Evolutionary conservation across 169 alveolate genomes (phyloP), one percentile per base, ranked within the genome.

Genomic region (Eimeria acervulina): DNA sequence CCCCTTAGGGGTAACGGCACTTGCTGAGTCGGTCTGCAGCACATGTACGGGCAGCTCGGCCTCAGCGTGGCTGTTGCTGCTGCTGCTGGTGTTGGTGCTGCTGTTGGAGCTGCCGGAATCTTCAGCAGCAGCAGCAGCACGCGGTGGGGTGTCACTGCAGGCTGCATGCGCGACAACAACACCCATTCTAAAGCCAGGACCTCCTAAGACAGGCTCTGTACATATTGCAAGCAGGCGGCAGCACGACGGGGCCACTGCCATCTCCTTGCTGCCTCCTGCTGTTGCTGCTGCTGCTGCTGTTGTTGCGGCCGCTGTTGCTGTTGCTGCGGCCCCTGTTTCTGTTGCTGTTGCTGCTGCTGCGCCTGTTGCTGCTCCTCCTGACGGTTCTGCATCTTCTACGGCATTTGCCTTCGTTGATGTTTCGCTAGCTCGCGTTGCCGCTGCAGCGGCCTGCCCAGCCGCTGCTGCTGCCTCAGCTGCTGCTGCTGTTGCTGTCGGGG

Each of bases 221-320:
- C 90, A 81, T 44, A 81, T 44, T 28, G 90, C 90, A n/a, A 81
- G 63, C 63, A 81, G 90, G 44, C 90, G 68, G 90, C 90, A 81
- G 90, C 90, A 81, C 47, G 90, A 81, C 13, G 68, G 52, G 0
- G 70, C 44, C 12, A 10, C n/a, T 15, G 17, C 55, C 6, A 13
- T 40, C 19, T 38, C 87, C 19, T 44, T 38, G 87, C 59, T 38
- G 28, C 51, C 33, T 23, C 3, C 7, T 23, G 55, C n/a, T 38
- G 33, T 38, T n/a, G 33, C 10, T 38, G 33, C 87, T 33, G 55
- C 87, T 13, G 55, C 87, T 76, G 87, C 59, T 10, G 87, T 26
- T 38, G 87, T 61, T 76, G 51, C 87, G 13, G 28, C 28, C 38
- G 87, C 59, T 76, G 87, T n/a, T 8, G 87, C 87, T 23, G 38